Evolutionary conservation across 202 grass and related monocot genomes (phyloP), one percentile per base, ranked within the genome.

Genomic region (Cymbopogon flexuosus): DNA sequence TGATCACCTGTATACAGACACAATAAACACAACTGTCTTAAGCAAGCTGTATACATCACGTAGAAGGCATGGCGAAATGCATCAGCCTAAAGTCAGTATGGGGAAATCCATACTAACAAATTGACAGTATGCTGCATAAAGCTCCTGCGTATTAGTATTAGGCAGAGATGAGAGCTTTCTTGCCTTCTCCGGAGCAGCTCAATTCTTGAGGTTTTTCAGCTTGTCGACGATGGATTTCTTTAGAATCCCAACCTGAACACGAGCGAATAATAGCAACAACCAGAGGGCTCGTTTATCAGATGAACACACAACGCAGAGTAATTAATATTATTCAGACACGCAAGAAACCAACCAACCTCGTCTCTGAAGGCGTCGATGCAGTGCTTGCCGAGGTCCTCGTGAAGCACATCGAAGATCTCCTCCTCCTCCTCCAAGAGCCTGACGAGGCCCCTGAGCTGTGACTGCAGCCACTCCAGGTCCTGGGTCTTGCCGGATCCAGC

Each of bases 341-440:
- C 4, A 29, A 3, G 40, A 14, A 42, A 14, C 10, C 7, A 23
- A 68, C 23, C 13, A 29, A 89, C 91, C 86, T 93, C 92, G 46
- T 94, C 88, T 60, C 86, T 41, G 86, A 82, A 94, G 57, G 92
- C 37, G 65, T 94, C 92, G 34, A 1, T 70, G 3, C 76, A 77
- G 78, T 82, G 84, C 68, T 94, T 94, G 45, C 88, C 74, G 22
- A 94, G 82, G 78, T 94, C 92, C 9, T 87, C 41, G 6, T 68
- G 76, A 73, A 94, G 88, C 23, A 1, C 92, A 63, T 52, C 54
- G 46, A 86, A 91, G 41, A 91, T 85, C 18, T 57, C 81, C 52
- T 89, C 86, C 68, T 94, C 92, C 52, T 87, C 89, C 4, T 83
- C 65, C 3, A 94, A 58, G 59, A 94, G 73, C 73, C 70, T 82